Base-by-base conservation (phyloP, 371 early-diverging fungal genomes). In the Circinella umbellata region DNA sequence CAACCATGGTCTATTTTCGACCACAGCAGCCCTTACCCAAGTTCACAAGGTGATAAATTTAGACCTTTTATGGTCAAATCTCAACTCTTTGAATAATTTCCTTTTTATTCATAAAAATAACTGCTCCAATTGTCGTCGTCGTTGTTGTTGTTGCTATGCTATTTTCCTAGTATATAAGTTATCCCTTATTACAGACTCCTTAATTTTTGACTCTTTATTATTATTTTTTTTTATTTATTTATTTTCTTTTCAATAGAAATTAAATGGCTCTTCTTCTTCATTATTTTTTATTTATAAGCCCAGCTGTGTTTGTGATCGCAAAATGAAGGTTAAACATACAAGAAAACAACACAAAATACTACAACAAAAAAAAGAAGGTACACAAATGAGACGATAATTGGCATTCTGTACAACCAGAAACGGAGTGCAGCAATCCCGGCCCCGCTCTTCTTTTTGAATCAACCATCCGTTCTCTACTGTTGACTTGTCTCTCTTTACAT, bases 1-100 rank as follows among this genome's bases (percentile, higher is more conserved):
- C 57, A 13, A 57, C 57, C 57, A 57, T 57, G 27, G 54, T 51
- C 57, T 57, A 57, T 57, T 57, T 57, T 57, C 57, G 57, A 57
- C 57, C 27, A 57, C 57, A 57, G 57, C 57, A 57, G 7, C 57
- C 57, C 57, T 57, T 34, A 57, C 57, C 57, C 10, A 42, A 42
- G 11, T 11, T 42, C 42, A 9, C 42, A 42, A 9, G 42, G 34
- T 34, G 57, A 57, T 57, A 57, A 34, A 57, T 57, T 57, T 57
- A 57, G 57, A 42, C 42, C 6, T 11, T 42, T 11, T 27, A 27
- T 1, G 27, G 27, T 27, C 27, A 27, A 27, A 27, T 9, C 42
- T 11, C 57, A 57, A 18, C 27, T 11, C 7, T 34, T 57, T n/a
- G 34, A 57, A 57, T 27, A 57, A 42, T 42, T 42, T 42, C 42